Base-by-base conservation (phyloP, 176 grass and related monocot genomes). In the Puya raimondii region DNA sequence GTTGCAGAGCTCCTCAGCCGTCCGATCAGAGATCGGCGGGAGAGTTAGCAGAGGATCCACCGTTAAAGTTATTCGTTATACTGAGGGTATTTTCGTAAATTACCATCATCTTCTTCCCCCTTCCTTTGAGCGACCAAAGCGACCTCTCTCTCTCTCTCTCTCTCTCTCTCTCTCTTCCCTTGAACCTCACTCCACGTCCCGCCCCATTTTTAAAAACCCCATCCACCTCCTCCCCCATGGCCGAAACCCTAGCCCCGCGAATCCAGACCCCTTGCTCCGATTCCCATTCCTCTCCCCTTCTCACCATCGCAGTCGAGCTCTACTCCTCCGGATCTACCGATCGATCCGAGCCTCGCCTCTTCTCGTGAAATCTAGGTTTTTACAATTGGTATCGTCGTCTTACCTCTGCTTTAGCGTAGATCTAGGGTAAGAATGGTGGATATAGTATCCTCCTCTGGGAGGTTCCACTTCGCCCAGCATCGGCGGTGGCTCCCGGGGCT, bases 361-460 rank as follows among this genome's bases (percentile, higher is more conserved):
- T 65, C 9, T 23, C 26, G 67, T 82, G 80, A 80, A 86, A 15
- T 47, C 47, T 47, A 61, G 56, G 33, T 0, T 42, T 42, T 42
- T 61, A 22, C 8, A 61, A 9, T 59, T 59, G n/a, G 54, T 6
- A 17, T 59, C 54, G 54, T 59, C 33, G 33, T 42, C 33, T 21
- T 22, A 61, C 56, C 21, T 79, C 70, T 52, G 48, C 6, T 23
- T 5, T 42, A 42, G 33, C 51, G 23, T 68, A 74, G 75, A 71
- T 81, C 70, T 42, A 42, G 33, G 33, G 4, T 42, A 42, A 42
- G 49, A 64, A 85, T 81, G 86, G 22, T 74, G 70, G 88, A 86
- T 14, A 47, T 76, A 51, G 23, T 58, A 18, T n/a, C 51, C 49
- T 18, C 68, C 12, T 20, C 14, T 0, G 52, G 56, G 42, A 69